Base-by-base conservation (phyloP, 1,139 yeast genomes). In the Yamadazyma triangularis region DNA sequence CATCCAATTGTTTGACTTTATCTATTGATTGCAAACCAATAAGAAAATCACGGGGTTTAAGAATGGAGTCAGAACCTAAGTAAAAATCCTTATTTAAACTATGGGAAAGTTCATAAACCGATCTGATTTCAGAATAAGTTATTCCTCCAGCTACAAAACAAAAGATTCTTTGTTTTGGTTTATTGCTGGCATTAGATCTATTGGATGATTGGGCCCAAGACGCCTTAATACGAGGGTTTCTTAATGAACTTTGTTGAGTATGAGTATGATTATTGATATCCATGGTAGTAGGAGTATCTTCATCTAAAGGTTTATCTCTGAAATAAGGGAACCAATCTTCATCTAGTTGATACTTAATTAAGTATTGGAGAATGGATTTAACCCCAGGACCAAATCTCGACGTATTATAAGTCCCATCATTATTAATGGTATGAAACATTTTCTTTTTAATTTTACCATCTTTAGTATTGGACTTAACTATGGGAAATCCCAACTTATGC, bases 91-190 rank as follows among this genome's bases (percentile, higher is more conserved):
- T 80, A 44, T 82, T 76, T 36, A 75, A 66, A 28, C 71, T 58
- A 13, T 64, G 56, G 6, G 87, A 73, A 29, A 88, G 66, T 44
- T 86, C 93, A 45, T 86, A 82, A 10, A 82, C 79, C 4, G 87
- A 71, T 36, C 93, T 72, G 26, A 84, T 62, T 53, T 93, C 99
- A 3, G 89, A 74, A 42, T 82, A 77, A 0, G 97, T 87, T 24
- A 85, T 60, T 8, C 98, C 98, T 15, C 99, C 99, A 1, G 93
- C 84, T 23, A 88, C 74, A 50, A 79, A 91, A 38, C 88, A 77
- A 45, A 89, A 76, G 7, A 89, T 69, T 28, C 91, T 61, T 48
- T 85, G 95, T 42, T 76, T 73, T 26, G 77, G 73, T n/a, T 70
- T 41, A 9, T 47, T n/a, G 18, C 3, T 20, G 2, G 27, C 27